phyloP scores from a whole-genome alignment of 2,329 filamentous ascomycete genomes.

The Diaporthe citri region DNA sequence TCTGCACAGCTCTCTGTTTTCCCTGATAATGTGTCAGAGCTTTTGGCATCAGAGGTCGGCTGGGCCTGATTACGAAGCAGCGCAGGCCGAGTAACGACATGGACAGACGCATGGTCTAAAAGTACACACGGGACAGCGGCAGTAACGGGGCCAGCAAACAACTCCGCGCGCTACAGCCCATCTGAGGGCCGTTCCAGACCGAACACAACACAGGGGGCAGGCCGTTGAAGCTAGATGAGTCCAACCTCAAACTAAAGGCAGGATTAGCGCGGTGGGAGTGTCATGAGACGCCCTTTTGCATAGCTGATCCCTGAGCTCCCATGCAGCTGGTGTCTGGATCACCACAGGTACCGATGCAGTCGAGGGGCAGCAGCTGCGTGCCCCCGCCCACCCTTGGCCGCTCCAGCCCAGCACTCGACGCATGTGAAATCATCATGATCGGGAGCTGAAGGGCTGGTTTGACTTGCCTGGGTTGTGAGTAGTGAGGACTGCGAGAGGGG shows the following conservation, averaged over 20 bases:
- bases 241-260: conserved; percentile 39
- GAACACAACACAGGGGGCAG: conserved; percentile 19
- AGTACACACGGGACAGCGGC: background rate
- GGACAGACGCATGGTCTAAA: background rate
- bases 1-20: background rate
- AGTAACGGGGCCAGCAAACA: background rate
- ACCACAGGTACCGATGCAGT: conserved; percentile 34
- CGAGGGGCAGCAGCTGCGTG: conserved; percentile 6
- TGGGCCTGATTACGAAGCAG: background rate
- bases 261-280: conserved; percentile 36
- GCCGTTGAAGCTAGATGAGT: conserved; percentile 39
- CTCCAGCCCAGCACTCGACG: conserved; percentile 16
- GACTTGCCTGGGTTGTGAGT: background rate
- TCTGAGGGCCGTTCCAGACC: conserved; percentile 13
- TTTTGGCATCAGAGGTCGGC: background rate
- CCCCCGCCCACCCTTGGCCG: conserved; percentile 29
- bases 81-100: too few species aligned
- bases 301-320: conserved; percentile 41
- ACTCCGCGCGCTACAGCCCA: conserved; percentile 1
- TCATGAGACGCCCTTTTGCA: conserved; percentile 39
- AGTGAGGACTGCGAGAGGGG: background rate
- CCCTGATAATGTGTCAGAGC: background rate
- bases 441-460: background rate
- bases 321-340: conserved; percentile 31
- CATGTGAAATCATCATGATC: conserved; percentile 36